phyloP scores from a whole-genome alignment of 2,329 filamentous ascomycete species.

The Fusarium tuaranense region DNA sequence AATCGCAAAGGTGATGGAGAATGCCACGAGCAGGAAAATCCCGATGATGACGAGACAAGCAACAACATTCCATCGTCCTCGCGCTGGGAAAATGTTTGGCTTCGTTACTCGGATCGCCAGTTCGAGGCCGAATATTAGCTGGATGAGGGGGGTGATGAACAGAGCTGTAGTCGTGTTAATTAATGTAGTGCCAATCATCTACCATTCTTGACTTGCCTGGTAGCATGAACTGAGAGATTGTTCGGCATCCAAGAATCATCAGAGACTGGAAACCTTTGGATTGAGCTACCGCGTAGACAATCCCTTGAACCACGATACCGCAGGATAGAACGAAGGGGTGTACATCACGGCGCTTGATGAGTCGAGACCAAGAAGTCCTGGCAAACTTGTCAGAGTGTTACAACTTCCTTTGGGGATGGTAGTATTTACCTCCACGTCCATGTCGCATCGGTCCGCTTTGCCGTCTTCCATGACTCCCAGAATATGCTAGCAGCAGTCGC shows the following conservation, averaged over 20 bases:
- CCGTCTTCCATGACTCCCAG: slow-evolving; percentile 64
- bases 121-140: slow-evolving; percentile 74
- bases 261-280: slow-evolving; percentile 65
- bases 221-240: slow-evolving; percentile 68
- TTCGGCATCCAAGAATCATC: slow-evolving; percentile 63
- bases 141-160: slow-evolving; percentile 74
- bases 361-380: slow-evolving; percentile 55
- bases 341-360: slow-evolving; percentile 60
- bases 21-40: slow-evolving; percentile 65
- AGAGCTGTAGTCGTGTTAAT: slow-evolving; percentile 58
- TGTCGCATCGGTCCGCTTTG: slow-evolving; percentile 55
- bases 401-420: neutral
- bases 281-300: slow-evolving; percentile 68
- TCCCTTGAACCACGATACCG: slow-evolving; percentile 68
- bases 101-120: slow-evolving; percentile 66
- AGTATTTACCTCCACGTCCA: slow-evolving; percentile 56
- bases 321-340: slow-evolving; percentile 69
- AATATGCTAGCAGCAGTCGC: slow-evolving; percentile 67
- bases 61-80: slow-evolving; percentile 69
- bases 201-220: slow-evolving; percentile 59
- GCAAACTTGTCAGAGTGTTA: slow-evolving; percentile 19
- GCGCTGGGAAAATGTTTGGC: slow-evolving; percentile 66
- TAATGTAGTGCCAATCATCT: neutral
- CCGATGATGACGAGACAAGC: slow-evolving; percentile 66
- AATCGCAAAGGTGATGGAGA: slow-evolving; percentile 68